Conservation (phyloP, 805 yeast genomes). For the Isabelozyma gotoi region DNA sequence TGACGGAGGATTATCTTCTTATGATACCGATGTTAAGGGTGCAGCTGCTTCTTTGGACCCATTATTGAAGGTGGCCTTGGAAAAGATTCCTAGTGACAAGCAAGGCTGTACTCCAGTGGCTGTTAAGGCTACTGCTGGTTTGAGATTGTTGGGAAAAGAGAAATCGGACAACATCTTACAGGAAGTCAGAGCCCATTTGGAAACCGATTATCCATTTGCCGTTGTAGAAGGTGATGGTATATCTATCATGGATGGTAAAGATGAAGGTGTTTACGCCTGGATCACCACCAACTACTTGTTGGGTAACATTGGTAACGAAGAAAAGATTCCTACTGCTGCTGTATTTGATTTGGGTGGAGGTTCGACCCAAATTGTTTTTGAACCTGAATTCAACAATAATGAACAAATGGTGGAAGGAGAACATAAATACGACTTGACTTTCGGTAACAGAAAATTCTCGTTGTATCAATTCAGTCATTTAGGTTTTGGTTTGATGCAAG, state of each 20-base stretch:
- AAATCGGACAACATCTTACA: conserved; percentile 69
- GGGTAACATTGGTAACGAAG: conserved; percentile 87
- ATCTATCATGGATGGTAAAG: conserved; percentile 91
- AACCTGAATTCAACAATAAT: conserved; percentile 68
- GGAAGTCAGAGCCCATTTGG: conserved; percentile 76
- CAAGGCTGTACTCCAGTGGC: conserved; percentile 90
- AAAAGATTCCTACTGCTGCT: conserved; percentile 85
- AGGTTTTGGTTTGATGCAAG: conserved; percentile 95
- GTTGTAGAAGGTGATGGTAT: conserved; percentile 86
- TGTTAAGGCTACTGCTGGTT: conserved; percentile 97
- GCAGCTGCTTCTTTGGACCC: conserved; percentile 93
- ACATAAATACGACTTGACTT: conserved; percentile 74
- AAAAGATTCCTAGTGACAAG: conserved; percentile 68
- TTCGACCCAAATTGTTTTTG: conserved; percentile 97
- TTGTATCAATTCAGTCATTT: conserved; percentile 93
- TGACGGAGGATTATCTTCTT: conserved; percentile 89
- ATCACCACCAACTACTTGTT: conserved; percentile 90
- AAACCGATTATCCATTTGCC: conserved; percentile 84
- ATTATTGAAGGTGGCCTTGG: conserved; percentile 71
- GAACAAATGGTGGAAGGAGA: conserved; percentile 81
- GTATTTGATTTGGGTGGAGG: conserved; percentile 99
- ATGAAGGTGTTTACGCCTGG: conserved; percentile 99
- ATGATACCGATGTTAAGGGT: conserved; percentile 71
- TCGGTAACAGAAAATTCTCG: conserved; percentile 78
- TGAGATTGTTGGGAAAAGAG: conserved; percentile 78